phyloP scores from a whole-genome alignment of 768 basidiomycete genomes.

The Amanita thiersii region DNA sequence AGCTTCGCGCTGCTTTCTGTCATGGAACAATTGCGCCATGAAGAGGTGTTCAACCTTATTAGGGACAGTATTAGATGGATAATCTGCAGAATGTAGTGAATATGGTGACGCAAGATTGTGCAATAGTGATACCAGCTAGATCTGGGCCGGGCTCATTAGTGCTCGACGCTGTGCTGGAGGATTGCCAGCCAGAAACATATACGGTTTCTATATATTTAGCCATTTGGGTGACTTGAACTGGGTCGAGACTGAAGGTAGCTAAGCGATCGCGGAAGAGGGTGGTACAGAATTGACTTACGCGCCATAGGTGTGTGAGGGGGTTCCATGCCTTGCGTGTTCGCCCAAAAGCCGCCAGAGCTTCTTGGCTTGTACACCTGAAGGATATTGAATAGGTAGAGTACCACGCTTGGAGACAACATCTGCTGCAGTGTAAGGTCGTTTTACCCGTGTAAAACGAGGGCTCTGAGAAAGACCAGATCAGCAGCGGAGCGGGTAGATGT shows the following conservation, averaged over 20 bases:
- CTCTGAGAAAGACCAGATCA: conserved; percentile 35
- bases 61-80: conserved; percentile 97
- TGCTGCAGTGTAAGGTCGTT: conserved; percentile 86
- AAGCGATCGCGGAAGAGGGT: not conserved
- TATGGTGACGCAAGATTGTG: not conserved
- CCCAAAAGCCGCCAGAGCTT: conserved; percentile 76
- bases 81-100: conserved; percentile 43
- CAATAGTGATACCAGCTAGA: conserved; percentile 69
- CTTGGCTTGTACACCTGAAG: conserved; percentile 77
- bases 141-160: conserved; percentile 97
- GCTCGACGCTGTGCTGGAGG: conserved; percentile 87
- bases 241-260: conserved; percentile 70
- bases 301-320: conserved; percentile 94
- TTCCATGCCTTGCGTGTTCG: conserved; percentile 67
- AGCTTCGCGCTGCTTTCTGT: conserved; percentile 88
- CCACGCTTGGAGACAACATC: conserved; percentile 95
- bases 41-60: conserved; percentile 99
- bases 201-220: conserved; percentile 97
- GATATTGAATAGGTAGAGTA: conserved; percentile 76
- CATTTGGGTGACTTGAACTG: conserved; percentile 98
- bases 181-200: conserved; percentile 97
- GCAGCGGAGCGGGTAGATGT: conserved; percentile 4
- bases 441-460: conserved; percentile 81
- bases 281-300: conserved; percentile 62
- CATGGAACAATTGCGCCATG: conserved; percentile 98